phyloP scores from a whole-genome alignment of 495 filamentous ascomycete species.

The Evansstolkia leycettana region DNA sequence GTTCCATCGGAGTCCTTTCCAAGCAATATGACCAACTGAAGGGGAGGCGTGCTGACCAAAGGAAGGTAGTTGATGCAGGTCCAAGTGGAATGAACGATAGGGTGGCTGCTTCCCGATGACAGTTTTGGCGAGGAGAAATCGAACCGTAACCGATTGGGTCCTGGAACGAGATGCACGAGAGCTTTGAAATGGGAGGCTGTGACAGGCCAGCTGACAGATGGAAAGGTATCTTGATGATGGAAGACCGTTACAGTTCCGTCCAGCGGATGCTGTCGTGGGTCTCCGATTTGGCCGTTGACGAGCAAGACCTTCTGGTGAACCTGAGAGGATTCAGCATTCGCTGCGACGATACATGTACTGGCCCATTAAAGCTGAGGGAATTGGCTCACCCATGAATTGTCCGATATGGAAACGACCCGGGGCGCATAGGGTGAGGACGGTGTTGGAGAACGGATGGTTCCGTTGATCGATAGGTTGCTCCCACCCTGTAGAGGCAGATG shows the following conservation, averaged over 20 bases:
- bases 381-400: conserved; percentile 64
- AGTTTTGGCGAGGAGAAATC: conserved; percentile 78
- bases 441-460: conserved; percentile 35
- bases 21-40: conserved; percentile 75
- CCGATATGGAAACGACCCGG: conserved; percentile 58
- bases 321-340: conserved; percentile 26
- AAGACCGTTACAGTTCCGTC: conserved; percentile 71
- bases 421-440: conserved; percentile 68
- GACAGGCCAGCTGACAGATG: conserved; percentile 72
- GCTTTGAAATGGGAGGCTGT: conserved; percentile 81
- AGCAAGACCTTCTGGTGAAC: conserved; percentile 83
- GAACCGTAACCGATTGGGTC: conserved; percentile 72
- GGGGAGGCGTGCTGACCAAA: conserved; percentile 57
- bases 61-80: conserved; percentile 77
- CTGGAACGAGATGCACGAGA: conserved; percentile 73
- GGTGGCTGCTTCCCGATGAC: conserved; percentile 52
- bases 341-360: conserved; percentile 1
- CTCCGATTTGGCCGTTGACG: conserved; percentile 66
- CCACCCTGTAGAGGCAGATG: conserved; percentile 14
- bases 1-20: conserved; percentile 80
- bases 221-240: conserved; percentile 75
- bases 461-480: conserved; percentile 38
- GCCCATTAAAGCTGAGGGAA: neutral
- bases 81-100: conserved; percentile 63
- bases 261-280: conserved; percentile 52